Conservation (phyloP, 257 asterid species). For the Petunia axillaris region DNA sequence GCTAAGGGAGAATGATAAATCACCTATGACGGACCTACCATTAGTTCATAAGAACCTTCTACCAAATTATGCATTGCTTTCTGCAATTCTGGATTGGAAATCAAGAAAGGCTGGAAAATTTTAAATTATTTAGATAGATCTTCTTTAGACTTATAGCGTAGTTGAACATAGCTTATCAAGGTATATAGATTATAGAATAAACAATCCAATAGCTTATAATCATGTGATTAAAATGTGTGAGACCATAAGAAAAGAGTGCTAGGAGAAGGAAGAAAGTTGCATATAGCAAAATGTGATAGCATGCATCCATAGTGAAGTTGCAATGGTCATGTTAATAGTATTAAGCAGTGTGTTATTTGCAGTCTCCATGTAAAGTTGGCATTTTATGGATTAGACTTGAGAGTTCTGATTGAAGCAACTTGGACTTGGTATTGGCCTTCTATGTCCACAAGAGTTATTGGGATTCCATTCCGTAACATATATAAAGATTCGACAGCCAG, state of each 20-base stretch:
- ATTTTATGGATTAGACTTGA: background rate
- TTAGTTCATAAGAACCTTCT: slow-evolving; percentile 63
- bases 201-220: background rate
- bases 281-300: background rate
- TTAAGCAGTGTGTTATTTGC: background rate
- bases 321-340: background rate
- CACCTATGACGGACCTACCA: slow-evolving; percentile 64
- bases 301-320: background rate
- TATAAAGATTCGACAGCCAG: too few species aligned
- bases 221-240: background rate
- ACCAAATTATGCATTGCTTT: slow-evolving; percentile 74
- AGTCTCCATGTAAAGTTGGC: background rate
- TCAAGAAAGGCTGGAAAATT: slow-evolving; percentile 38
- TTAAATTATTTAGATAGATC: slow-evolving; percentile 1
- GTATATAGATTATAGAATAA: background rate
- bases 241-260: background rate
- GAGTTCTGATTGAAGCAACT: background rate
- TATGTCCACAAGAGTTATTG: too few species aligned
- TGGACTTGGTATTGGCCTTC: background rate
- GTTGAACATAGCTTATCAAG: slow-evolving; percentile 10
- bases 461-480: too few species aligned
- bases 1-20: slow-evolving; percentile 56
- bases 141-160: background rate
- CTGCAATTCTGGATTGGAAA: slow-evolving; percentile 81
- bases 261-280: background rate